Evolutionary conservation across 73 alveolate genomes (phyloP), one percentile per base, ranked within the genome.

Genomic region (Tetrahymena malaccensis): DNA sequence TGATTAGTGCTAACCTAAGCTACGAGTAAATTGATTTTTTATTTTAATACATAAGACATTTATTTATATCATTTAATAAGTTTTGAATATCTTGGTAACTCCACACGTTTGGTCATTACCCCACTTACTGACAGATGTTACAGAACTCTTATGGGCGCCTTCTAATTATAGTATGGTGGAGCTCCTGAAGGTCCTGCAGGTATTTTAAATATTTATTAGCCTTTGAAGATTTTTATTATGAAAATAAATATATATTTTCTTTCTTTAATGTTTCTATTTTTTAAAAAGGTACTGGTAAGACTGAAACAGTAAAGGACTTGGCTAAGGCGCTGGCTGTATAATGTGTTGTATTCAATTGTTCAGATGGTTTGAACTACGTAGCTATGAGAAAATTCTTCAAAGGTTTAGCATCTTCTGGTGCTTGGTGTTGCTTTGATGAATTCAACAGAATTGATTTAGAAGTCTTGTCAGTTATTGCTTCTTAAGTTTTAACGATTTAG

Each of bases 361-460:
- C 99, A 15, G 99, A 99, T 94, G 99, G 99, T 95, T 85, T 97
- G 57, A 96, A 97, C 50, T 98, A 98, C 93, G 97, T 98, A 93
- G 99, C 99, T 58, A 99, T 99, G 99, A 99, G 99, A 84, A 99
- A 99, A 96, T 99, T 99, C 99, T 99, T 99, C 97, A 99, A 99
- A 96, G 99, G 99, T 15, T 97, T 99, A 55, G 99, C 99, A n/a
- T 97, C 99, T 55, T 98, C 99, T 13, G 99, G 99, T 12, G 99
- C 99, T 85, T 99, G 99, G 99, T 99, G 99, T 96, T 99, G 99
- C 95, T 99, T 99, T 96, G 99, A 99, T 96, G 99, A 99, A 98
- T 99, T 99, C 97, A 99, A 99, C 97, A 97, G 99, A 94, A 99
- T 99, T 96, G 99, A 99, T 94, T 96, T 99, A 83, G 99, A 99